Evolutionary conservation across 1,139 yeast species (phyloP), one percentile per base, ranked within the genome.

Genomic region (Saccharomyces hybrid): DNA sequence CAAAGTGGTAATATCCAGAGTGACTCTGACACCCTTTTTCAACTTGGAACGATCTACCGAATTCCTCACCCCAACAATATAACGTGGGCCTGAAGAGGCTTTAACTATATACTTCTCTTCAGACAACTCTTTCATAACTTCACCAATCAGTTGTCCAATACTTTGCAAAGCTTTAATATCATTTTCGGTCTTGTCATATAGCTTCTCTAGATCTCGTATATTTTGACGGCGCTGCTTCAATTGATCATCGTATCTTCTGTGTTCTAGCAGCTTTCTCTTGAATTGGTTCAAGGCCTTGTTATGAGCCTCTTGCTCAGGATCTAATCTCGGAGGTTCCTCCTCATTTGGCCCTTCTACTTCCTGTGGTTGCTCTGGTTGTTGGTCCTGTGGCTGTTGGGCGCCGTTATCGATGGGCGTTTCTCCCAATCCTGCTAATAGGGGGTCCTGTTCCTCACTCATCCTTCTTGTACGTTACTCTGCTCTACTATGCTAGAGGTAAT

Each of bases 121-220:
- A 61, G 91, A 97, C 67, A 95, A 78, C 71, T 91, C 97, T 72
- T 95, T 95, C 75, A 95, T 81, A 27, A 95, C 96, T 72, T 95
- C 99, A 52, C 99, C 99, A 63, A 95, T 88, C 67, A 95, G 85
- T 73, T 95, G 99, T 4, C 99, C 99, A 59, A 95, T 96, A 59
- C 96, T 86, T 73, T 95, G 99, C 61, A 95, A 79, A 4, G 99
- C 98, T 73, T 90, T 91, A 71, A 93, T 93, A 67, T 93, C 98
- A 64, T 90, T 91, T 71, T 95, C 99, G 2, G 99, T 91, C 75
- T 89, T 90, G 56, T 88, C 95, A 71, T 84, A 93, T 61, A 86
- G 86, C 67, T 82, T 83, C 61, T 90, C 97, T 62, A 90, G 75
- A 63, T 82, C 95, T 71, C 91, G 85, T 75, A 93, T 88, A 59